Evolutionary conservation across 2,329 filamentous ascomycete species (phyloP).

Genomic region (Monilinia vaccinii-corymbosi): DNA sequence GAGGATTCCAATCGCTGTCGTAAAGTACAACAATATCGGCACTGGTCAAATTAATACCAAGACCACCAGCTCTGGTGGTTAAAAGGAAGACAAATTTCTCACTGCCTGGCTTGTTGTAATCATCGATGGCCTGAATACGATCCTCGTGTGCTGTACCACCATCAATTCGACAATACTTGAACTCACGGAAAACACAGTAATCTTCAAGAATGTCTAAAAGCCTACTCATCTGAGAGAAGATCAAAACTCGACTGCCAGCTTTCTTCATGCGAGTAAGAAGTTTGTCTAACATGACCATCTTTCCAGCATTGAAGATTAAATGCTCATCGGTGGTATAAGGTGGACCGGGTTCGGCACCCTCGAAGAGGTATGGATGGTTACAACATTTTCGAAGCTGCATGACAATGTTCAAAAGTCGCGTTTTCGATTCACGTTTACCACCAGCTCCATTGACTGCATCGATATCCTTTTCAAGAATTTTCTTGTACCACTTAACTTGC

Average conservation of each 20-base stretch:
- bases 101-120: slow-evolving; percentile 92
- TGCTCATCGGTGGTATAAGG: slow-evolving; percentile 98
- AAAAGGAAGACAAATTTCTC: slow-evolving; percentile 96
- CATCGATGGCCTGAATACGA: slow-evolving; percentile 92
- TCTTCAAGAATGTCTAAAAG: slow-evolving; percentile 94
- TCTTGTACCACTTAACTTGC: slow-evolving; percentile 99
- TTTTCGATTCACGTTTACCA: slow-evolving; percentile 96
- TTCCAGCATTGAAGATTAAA: slow-evolving; percentile 83
- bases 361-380: slow-evolving; percentile 96
- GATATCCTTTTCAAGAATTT: slow-evolving; percentile 97
- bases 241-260: slow-evolving; percentile 89
- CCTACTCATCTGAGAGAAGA: slow-evolving; percentile 99
- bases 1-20: slow-evolving; percentile 98
- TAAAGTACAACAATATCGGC: slow-evolving; percentile 95
- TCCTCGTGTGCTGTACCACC: slow-evolving; percentile 95
- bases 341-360: slow-evolving; percentile 91
- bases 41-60: slow-evolving; percentile 92
- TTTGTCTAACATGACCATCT: slow-evolving; percentile 96
- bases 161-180: slow-evolving; percentile 95
- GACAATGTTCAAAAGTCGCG: slow-evolving; percentile 91
- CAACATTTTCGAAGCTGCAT: slow-evolving; percentile 99
- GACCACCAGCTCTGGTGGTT: slow-evolving; percentile 87
- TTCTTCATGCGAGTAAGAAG: slow-evolving; percentile 73
- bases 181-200: slow-evolving; percentile 92
- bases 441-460: slow-evolving; percentile 95